Base-by-base conservation (phyloP, 371 early-diverging fungal genomes). In the Rhizopus stolonifer region DNA sequence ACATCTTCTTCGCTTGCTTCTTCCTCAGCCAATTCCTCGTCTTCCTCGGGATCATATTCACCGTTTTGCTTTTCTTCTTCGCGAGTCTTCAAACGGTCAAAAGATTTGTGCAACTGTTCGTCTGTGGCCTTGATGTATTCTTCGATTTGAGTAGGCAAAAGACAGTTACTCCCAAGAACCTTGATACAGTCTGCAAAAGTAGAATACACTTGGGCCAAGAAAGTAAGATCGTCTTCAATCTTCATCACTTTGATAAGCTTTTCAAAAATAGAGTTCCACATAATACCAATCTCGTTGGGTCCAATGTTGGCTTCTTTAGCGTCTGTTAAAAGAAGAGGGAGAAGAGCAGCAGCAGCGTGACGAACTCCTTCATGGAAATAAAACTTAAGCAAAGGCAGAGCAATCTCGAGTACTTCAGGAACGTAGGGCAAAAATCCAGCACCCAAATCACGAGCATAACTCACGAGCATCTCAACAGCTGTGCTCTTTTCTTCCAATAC, bases 321-420 rank as follows among this genome's bases (percentile, higher is more conserved):
- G 47, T 81, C 79, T 74, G 39, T 79, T 34, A 76, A 68, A 25
- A 98, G 74, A 47, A 98, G 71, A 3, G 98, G 93, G 42, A 97
- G 84, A 4, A 88, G 74, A 0, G 85, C 75, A 13, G 92, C 92
- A 10, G 96, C 92, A 14, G 96, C 93, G 33, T 86, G 42, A 24
- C 96, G 82, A 38, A 96, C 95, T 61, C 94, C 98, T 54, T 96
- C 96, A 67, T 97, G 93, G 88, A 95, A 95, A 66, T 90, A 92
- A 71, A 97, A 99, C 63, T 89, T 89, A 69, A 99, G 79, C 34
- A 96, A 71, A 31, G 96, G 93, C 36, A 96, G 67, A 33, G 90
- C 86, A 52, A 93, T 83, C 36, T 89, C 88, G 60, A 96, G 75
- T 17, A 92, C 87, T 61, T 82, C 70, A 49, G 80, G 83, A 42